Conservation (phyloP, 2,329 filamentous ascomycete genomes). For the Exophiala lecanii-corni region DNA sequence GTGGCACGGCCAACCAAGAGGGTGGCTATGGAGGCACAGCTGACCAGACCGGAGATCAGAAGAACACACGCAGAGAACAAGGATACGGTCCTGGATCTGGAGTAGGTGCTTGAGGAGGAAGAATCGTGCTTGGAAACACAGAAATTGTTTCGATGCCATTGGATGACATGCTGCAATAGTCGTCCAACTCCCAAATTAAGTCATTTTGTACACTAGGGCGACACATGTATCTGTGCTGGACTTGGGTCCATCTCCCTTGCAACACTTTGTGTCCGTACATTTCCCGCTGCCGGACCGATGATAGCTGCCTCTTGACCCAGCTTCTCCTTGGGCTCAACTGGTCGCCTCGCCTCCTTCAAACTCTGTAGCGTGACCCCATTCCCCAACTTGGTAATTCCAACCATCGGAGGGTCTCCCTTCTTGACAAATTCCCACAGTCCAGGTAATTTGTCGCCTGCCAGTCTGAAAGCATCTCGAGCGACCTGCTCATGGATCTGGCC, state of each 20-base stretch:
- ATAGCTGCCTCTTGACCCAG: slow-evolving; percentile 28
- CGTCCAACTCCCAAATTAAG: not conserved
- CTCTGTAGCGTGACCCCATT: slow-evolving; percentile 77
- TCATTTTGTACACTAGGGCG: slow-evolving; percentile 11
- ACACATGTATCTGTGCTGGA: slow-evolving; percentile 7
- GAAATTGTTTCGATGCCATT: slow-evolving; percentile 1
- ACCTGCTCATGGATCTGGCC: slow-evolving; percentile 93
- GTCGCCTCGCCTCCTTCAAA: slow-evolving; percentile 72
- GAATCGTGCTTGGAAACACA: not conserved
- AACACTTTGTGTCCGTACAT: slow-evolving; percentile 34
- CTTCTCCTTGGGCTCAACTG: slow-evolving; percentile 45
- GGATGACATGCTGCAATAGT: no score
- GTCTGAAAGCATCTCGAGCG: slow-evolving; percentile 83
- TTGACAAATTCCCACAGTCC: slow-evolving; percentile 84
- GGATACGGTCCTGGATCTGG: slow-evolving; percentile 52
- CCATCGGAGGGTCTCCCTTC: slow-evolving; percentile 82
- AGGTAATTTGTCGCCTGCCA: slow-evolving; percentile 92
- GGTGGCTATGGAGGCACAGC: slow-evolving; percentile 39
- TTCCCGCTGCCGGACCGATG: slow-evolving; percentile 28
- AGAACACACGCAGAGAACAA: slow-evolving; percentile 44
- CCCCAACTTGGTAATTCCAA: slow-evolving; percentile 85
- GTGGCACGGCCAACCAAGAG: slow-evolving; percentile 37
- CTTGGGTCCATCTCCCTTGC: slow-evolving; percentile 30
- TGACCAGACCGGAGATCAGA: slow-evolving; percentile 35
- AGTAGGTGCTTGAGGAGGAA: slow-evolving; percentile 51